These are phyloP conservation scores for Chimonanthus salicifolius DNA, from an alignment of 164 flowering plant species.

Conservation along the genomic window DNA sequence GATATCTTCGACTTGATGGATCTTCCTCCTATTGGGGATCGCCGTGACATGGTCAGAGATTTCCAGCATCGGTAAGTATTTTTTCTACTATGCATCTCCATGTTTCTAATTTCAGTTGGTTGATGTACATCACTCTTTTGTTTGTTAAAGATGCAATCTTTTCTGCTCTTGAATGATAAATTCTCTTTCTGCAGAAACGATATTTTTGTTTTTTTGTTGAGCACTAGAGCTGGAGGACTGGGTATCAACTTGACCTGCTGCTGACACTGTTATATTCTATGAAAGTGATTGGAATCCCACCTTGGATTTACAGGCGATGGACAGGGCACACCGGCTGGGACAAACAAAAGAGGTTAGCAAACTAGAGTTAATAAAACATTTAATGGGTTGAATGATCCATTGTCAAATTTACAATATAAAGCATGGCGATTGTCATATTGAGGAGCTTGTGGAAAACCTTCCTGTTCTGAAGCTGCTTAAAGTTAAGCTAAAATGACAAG, in stretches of 20 bases:
- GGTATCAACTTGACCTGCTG: constrained; percentile 99
- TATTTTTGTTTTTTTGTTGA: constrained; percentile 91
- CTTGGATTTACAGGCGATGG: constrained; percentile 98
- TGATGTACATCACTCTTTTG: too few relatives aligned
- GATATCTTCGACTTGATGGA: constrained; percentile 92
- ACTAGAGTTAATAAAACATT: not conserved
- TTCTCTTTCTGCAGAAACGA: constrained; percentile 60
- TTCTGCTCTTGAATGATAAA: not conserved
- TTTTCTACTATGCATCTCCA: too few relatives aligned
- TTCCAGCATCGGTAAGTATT: constrained; percentile 78
- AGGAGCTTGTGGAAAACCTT: too few relatives aligned
- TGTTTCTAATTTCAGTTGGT: too few relatives aligned
- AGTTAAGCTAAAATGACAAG: too few relatives aligned
- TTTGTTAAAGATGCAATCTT: too few relatives aligned
- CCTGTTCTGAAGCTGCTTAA: too few relatives aligned
- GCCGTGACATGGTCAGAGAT: constrained; percentile 96
- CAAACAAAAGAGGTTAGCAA: constrained; percentile 95
- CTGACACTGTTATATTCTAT: constrained; percentile 97
- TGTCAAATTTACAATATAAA: too few relatives aligned
- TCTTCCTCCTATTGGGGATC: constrained; percentile 97
- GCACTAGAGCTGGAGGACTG: constrained; percentile 99
- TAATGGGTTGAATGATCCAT: not conserved
- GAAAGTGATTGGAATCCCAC: constrained; percentile 99
- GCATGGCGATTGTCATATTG: too few relatives aligned
- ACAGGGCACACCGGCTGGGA: constrained; percentile 96